Base-by-base conservation (phyloP, 441 rosid genomes). In the Brassica balearica region DNA sequence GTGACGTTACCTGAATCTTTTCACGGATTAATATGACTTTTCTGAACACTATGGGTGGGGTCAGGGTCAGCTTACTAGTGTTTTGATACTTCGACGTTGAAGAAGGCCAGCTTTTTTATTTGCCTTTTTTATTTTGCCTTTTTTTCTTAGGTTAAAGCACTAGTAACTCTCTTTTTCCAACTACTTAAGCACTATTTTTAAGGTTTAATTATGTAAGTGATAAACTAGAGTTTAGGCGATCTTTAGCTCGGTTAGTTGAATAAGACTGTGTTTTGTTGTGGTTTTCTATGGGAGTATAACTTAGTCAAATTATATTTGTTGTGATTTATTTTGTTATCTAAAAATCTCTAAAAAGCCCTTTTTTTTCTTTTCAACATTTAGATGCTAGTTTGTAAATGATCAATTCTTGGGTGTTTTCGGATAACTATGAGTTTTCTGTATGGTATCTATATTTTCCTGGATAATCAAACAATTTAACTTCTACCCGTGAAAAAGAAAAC, bases 61-160 rank as follows among this genome's bases (percentile, higher is more conserved):
- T 65, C 61, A 38, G 8, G 12, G 3, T 29, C 6, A 2, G 17
- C 53, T 65, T 38, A 14, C 60, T 17, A 19, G 61, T 56, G 61
- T 56, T 65, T 72, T 72, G 73, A 72, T 78, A 72, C 81, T 77
- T 71, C 38, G 12, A 69, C 63, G n/a, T 48, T n/a, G 11, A 65
- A 56, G 11, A n/a, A 69, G 66, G 64, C 56, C 74, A 76, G 53
- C 60, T 53, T 43, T 43, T 46, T 51, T 14, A 14, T 46, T 46
- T 23, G 27, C 27, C 27, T 23, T 23, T 23, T 23, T 3, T 4
- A 23, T 23, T 2, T 23, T 2, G 27, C 27, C 27, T 23, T 23
- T 23, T 23, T 23, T 23, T 23, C 27, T 23, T 23, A 23, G 27
- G 27, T 23, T 23, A 23, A 23, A 29, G 34, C 34, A 29, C 34